Base-by-base conservation (phyloP, 2,329 filamentous ascomycete species). In the Diaporthe batatas region DNA sequence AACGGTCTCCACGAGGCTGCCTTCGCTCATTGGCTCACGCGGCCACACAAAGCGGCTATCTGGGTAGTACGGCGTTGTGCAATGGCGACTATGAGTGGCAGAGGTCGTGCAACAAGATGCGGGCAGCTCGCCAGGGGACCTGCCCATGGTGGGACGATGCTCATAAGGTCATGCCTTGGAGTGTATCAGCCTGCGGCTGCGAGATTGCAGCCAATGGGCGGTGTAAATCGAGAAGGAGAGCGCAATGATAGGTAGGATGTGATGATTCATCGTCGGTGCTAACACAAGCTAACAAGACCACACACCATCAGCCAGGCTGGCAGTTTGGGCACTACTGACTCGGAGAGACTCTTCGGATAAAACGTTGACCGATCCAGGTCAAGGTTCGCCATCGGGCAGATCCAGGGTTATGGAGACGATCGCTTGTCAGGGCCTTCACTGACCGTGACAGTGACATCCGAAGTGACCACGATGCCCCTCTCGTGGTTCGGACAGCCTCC, bases 251-350 rank as follows among this genome's bases (percentile, higher is more conserved):
- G 62, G n/a, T 25, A 21, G 14, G 44, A 51, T n/a, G 47, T 53
- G 62, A 67, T 67, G 62, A 67, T 67, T 67, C 62, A 67, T 67
- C 62, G 62, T 67, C 51, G 32, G 1, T 67, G 47, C 62, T 67
- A 67, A 67, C 62, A 67, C 3, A 32, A 53, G 47, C 62, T 67
- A 67, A 67, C 62, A 67, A 16, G 47, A 53, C 44, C 62, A 39
- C 62, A 36, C 12, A n/a, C 62, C 34, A 16, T 32, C 29, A 49
- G 11, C 16, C 25, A 16, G 18, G 25, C 36, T 64, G 62, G 62
- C 44, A 34, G 47, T 32, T 32, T 39, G 62, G 47, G 44, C 47
- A 53, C 16, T 16, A 67, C 62, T 67, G 62, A 53, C 47, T 67
- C 62, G 62, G 62, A 53, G 47, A 14, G 12, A 39, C n/a, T 39